Evolutionary conservation across 2,329 filamentous ascomycete species (phyloP).

Genomic region (Aspergillus alliaceus): DNA sequence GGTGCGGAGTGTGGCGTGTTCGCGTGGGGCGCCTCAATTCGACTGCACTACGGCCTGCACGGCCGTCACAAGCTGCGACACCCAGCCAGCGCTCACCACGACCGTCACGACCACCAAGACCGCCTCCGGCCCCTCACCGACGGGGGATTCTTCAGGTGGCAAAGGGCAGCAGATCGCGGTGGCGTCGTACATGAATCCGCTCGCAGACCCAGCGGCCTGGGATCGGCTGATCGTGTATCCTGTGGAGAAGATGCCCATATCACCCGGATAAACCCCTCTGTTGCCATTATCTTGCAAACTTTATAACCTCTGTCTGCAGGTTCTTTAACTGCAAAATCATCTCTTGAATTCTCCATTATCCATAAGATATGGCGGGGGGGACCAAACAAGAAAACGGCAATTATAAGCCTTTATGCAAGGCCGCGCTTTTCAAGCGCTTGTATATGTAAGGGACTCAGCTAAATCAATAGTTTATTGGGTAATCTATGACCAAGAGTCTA

Average conservation of each 20-base stretch:
- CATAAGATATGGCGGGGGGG: too few relatives aligned
- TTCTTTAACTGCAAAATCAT: too few relatives aligned
- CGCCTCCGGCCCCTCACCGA: background rate
- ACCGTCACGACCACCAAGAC: conserved; percentile 1
- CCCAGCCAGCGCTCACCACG: background rate
- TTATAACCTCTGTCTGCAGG: too few relatives aligned
- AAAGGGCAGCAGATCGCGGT: conserved; percentile 19
- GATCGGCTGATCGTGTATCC: conserved; percentile 15
- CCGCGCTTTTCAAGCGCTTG: too few relatives aligned
- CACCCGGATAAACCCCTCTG: too few relatives aligned
- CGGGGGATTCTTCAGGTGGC: background rate
- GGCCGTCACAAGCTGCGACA: conserved; percentile 2
- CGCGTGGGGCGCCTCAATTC: conserved; percentile 1
- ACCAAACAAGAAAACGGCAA: too few relatives aligned
- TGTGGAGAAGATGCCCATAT: conserved; percentile 11
- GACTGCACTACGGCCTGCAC: conserved; percentile 1
- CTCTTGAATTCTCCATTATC: too few relatives aligned
- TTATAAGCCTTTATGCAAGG: too few relatives aligned
- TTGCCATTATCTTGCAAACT: too few relatives aligned
- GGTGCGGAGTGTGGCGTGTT: background rate
- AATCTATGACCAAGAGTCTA: too few relatives aligned
- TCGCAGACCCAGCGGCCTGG: conserved; percentile 16
- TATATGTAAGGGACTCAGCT: too few relatives aligned
- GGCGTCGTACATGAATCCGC: conserved; percentile 22
- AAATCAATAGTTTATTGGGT: too few relatives aligned